phyloP scores from a whole-genome alignment of 2,329 filamentous ascomycete genomes.

The Sporothrix phasma region DNA sequence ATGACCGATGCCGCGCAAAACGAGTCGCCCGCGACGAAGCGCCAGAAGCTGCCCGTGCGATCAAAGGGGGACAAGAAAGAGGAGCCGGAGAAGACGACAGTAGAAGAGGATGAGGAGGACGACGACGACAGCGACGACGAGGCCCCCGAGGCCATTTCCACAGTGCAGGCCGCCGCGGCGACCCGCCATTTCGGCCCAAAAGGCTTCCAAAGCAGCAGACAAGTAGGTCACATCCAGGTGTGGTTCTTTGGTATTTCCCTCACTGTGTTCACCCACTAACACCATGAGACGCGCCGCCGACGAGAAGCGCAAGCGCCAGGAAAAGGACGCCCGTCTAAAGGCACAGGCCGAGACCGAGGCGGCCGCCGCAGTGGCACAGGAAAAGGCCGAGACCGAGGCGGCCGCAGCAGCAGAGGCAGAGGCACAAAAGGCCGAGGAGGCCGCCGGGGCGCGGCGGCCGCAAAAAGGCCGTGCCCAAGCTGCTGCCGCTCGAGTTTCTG shows the following conservation, averaged over 20 bases:
- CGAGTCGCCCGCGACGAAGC: slow-evolving; percentile 7
- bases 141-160: slow-evolving; percentile 50
- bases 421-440: slow-evolving; percentile 17
- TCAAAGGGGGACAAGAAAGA: slow-evolving; percentile 21
- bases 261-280: neutral
- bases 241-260: neutral
- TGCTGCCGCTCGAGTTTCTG: slow-evolving; percentile 45
- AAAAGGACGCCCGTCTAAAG: slow-evolving; percentile 44
- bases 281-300: slow-evolving; percentile 37
- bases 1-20: neutral
- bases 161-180: slow-evolving; percentile 37
- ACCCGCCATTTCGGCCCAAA: slow-evolving; percentile 37
- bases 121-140: slow-evolving; percentile 45
- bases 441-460: slow-evolving; percentile 10
- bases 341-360: slow-evolving; percentile 38
- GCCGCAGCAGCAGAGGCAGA: slow-evolving; percentile 11
- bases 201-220: slow-evolving; percentile 39
- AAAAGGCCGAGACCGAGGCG: slow-evolving; percentile 29
- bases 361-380: slow-evolving; percentile 9
- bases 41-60: slow-evolving; percentile 11
- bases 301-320: slow-evolving; percentile 46
- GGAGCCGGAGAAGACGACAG: slow-evolving; percentile 10
- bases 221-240: slow-evolving; percentile 32
- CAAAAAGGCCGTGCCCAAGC: slow-evolving; percentile 30
- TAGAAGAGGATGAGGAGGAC: slow-evolving; percentile 28